Evolutionary conservation across 352 stramenopile species (phyloP), one percentile per base, ranked within the genome.

Genomic region (Pythium guiyangense): DNA sequence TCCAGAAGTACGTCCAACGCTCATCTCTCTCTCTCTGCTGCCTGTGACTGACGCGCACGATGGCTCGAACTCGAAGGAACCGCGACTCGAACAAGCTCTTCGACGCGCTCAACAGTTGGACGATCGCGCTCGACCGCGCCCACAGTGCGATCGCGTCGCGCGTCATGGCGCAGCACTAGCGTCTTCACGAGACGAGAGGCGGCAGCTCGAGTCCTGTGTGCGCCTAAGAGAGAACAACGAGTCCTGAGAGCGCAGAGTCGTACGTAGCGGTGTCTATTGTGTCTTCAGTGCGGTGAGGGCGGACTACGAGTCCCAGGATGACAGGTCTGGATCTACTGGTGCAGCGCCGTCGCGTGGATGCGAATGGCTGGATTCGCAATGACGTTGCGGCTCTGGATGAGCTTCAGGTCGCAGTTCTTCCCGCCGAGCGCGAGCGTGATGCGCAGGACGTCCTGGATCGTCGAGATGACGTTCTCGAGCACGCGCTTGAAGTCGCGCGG

Each of bases 371-470:
- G 81, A 22, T 85, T 74, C 20, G 70, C 68, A 40, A 95, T 92
- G 44, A 90, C 74, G 37, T 81, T 59, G 49, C 79, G 79, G 46
- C 79, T 92, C 59, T 93, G 83, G 57, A 95, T 85, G 35, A 95
- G 77, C 59, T 90, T 89, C 44, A 95, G 69, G 47, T 95, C 83
- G 61, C 79, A 88, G 54, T 89, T 74, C 55, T 77, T 77, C 10
- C 76, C 81, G 45, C 77, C 80, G 29, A 84, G 68, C 48, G 72
- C 60, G 8, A 86, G 66, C 5, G 80, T 91, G 54, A 84, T 89
- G 45, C 64, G 67, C 48, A 94, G 69, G 44, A 92, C 82, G 31
- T 86, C 84, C 60, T 92, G 84, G 62, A 94, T 87, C 6, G 84
- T 92, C 15, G 79, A 85, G 31, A 92, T 60, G 27, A 92, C 79